These are phyloP conservation scores for Auxenochlorella pyrenoidosa DNA, from an alignment of 139 green algal genomes.

Conservation along the genomic window DNA sequence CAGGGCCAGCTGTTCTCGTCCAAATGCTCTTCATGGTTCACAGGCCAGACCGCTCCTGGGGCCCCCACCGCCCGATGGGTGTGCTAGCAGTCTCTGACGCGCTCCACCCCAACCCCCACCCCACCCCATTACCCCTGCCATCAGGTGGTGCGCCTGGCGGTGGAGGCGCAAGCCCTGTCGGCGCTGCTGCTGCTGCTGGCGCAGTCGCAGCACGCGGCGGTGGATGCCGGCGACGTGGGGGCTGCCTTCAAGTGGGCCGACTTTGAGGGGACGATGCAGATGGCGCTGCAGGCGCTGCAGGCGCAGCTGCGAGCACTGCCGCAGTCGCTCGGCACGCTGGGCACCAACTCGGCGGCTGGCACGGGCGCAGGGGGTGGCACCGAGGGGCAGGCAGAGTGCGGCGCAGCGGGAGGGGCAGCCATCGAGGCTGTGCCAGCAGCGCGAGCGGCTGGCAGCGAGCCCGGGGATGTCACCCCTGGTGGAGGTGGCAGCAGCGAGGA, in stretches of 20 bases:
- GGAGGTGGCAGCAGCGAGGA: conserved; percentile 2
- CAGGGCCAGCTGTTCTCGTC: not conserved
- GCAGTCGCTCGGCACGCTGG: not conserved
- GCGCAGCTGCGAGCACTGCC: conserved; percentile 23
- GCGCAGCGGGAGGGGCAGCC: not conserved
- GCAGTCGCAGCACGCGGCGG: conserved; percentile 47
- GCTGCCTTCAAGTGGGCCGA: conserved; percentile 40
- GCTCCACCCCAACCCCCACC: not conserved
- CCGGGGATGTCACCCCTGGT: not conserved
- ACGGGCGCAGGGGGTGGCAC: not conserved
- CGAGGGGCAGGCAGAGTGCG: not conserved
- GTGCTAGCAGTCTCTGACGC: not conserved
- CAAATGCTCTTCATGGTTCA: not conserved
- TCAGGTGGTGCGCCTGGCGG: conserved; percentile 28
- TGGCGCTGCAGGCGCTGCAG: conserved; percentile 5
- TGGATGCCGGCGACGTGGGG: not conserved
- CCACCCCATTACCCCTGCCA: not conserved
- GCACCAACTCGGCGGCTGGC: not conserved
- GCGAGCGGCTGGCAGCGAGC: not conserved
- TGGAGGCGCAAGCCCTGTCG: conserved; percentile 19
- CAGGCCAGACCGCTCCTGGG: not conserved
- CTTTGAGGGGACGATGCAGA: conserved; percentile 39
- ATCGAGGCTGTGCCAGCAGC: not conserved
- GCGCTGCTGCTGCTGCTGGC: conserved; percentile 35
- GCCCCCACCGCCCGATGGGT: too few species aligned